A percentile compares a stretch with the other conserved stretches of the same genome.
Evolutionary conservation across 495 filamentous ascomycete species (phyloP).

Genomic region (Penicillium bialowiezense): DNA sequence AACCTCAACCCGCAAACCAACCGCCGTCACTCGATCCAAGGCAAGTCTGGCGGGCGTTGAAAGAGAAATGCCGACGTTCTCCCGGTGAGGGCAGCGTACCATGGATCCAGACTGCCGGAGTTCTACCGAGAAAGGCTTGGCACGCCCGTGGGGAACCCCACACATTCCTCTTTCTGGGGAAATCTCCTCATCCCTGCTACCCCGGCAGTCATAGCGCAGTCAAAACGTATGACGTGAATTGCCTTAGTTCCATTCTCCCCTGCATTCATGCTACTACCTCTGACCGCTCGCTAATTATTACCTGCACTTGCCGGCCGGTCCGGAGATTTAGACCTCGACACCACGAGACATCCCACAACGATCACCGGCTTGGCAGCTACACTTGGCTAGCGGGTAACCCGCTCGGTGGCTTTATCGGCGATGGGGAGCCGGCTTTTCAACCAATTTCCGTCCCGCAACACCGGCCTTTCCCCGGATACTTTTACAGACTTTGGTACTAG

Average conservation of each 20-base stretch:
- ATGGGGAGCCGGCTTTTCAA: neutral
- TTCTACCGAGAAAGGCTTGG: neutral
- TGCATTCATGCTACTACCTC: neutral
- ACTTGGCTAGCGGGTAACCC: neutral
- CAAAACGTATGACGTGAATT: neutral
- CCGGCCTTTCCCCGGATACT: neutral
- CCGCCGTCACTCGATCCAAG: neutral
- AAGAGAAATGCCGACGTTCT: neutral
- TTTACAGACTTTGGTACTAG: neutral
- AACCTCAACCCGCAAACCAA: neutral
- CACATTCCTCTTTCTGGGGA: neutral
- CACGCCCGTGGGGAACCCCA: neutral
- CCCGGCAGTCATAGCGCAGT: neutral
- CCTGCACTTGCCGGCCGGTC: neutral
- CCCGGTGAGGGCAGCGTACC: neutral
- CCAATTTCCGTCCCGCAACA: neutral
- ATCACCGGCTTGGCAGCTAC: neutral
- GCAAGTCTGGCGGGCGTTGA: too few species aligned
- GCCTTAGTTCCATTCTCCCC: neutral
- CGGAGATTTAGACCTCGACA: neutral
- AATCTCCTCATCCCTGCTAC: neutral
- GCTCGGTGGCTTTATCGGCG: neutral
- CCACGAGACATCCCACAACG: neutral
- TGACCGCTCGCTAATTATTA: neutral
- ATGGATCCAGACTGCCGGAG: neutral